Percentiles rank a stretch among this genome's conserved stretches.
Evolutionary conservation across 768 basidiomycete genomes (phyloP).

Genomic region (Lentinula lateritia): DNA sequence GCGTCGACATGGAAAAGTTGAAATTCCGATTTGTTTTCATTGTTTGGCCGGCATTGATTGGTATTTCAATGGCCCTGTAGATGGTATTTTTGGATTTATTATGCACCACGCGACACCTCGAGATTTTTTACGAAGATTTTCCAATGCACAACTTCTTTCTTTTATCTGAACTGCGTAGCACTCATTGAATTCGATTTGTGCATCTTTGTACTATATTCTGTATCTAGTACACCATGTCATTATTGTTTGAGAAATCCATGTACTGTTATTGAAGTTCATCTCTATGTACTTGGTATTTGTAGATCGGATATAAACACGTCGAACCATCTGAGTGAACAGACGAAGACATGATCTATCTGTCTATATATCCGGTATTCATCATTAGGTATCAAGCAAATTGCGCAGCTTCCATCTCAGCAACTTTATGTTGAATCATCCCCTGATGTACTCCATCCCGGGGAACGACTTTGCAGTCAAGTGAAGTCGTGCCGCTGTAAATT

Average conservation of each 20-base stretch:
- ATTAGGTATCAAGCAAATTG: neutral
- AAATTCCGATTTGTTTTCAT: constrained; percentile 46
- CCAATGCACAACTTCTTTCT: no score
- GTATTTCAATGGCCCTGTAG: constrained; percentile 48
- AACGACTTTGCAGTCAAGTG: neutral
- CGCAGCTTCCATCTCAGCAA: neutral
- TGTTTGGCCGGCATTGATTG: constrained; percentile 52
- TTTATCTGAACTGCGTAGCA: no score
- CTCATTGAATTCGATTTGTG: neutral
- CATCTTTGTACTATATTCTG: neutral
- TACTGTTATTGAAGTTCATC: no score
- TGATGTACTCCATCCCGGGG: neutral
- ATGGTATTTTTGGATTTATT: neutral
- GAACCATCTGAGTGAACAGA: no score
- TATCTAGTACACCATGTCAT: no score
- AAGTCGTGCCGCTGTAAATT: neutral
- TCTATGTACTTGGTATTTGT: no score
- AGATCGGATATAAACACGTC: no score
- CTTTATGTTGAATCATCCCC: neutral
- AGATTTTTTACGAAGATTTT: no score
- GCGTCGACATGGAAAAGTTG: constrained; percentile 27
- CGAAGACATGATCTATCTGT: neutral
- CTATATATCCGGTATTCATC: no score
- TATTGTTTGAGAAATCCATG: no score
- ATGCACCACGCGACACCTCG: neutral